These are phyloP conservation scores for Populus hybrid DNA, from an alignment of 441 rosid genomes.

Conservation along the genomic window DNA sequence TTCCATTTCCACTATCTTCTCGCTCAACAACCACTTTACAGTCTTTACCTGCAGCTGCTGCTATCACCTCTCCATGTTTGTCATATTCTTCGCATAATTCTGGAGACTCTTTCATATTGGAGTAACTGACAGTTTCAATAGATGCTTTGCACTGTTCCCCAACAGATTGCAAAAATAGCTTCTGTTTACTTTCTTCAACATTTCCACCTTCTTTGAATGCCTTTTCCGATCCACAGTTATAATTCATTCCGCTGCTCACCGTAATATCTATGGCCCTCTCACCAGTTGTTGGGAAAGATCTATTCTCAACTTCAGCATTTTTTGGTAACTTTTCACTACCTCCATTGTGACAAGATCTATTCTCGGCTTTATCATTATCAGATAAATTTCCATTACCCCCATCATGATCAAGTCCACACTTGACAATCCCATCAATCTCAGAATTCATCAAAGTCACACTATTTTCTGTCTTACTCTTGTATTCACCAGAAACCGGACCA, in stretches of 20 bases:
- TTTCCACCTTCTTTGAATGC: neutral
- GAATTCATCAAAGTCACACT: neutral
- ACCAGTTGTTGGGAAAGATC: neutral
- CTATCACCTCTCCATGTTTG: neutral
- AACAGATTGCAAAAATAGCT: neutral
- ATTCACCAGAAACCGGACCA: constrained; percentile 3
- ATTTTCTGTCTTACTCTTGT: neutral
- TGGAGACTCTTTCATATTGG: neutral
- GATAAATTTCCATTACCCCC: neutral
- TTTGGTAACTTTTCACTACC: neutral
- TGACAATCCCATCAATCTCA: neutral
- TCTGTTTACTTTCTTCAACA: neutral
- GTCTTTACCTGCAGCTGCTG: neutral
- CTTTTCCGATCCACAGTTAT: neutral
- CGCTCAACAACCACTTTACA: neutral
- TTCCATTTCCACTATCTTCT: neutral
- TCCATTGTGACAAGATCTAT: neutral
- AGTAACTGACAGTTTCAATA: neutral
- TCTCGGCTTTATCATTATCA: neutral
- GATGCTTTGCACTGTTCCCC: neutral
- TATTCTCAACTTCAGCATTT: neutral
- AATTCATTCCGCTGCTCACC: neutral
- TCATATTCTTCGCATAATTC: neutral
- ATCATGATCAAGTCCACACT: constrained; percentile 1
- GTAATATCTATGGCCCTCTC: neutral